Conservation (phyloP, 768 basidiomycete genomes). For the Podaxis rugospora region DNA sequence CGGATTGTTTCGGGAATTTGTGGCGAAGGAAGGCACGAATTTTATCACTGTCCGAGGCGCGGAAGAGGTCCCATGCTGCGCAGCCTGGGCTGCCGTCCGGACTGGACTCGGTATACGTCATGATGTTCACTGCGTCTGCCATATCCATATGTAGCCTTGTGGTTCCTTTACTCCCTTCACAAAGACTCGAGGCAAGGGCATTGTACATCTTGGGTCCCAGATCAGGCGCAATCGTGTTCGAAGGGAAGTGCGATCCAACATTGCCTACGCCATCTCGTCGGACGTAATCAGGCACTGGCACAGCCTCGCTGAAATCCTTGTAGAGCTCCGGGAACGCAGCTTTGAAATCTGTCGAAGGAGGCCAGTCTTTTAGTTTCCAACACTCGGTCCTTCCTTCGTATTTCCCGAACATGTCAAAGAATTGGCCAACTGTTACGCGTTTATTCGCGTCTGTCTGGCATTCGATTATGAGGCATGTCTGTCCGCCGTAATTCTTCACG, state of each 20-base stretch:
- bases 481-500: slow-evolving; percentile 56
- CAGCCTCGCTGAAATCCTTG: slow-evolving; percentile 76
- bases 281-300: slow-evolving; percentile 90
- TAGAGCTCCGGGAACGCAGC: slow-evolving; percentile 79
- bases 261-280: slow-evolving; percentile 86
- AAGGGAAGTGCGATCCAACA: slow-evolving; percentile 85
- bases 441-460: slow-evolving; percentile 71
- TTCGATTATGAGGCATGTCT: slow-evolving; percentile 71
- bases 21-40: slow-evolving; percentile 71
- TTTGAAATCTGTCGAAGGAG: slow-evolving; percentile 81
- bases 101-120: slow-evolving; percentile 65
- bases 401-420: slow-evolving; percentile 76
- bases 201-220: slow-evolving; percentile 95
- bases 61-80: slow-evolving; percentile 91
- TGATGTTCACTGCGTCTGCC: slow-evolving; percentile 90
- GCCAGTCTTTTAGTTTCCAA: slow-evolving; percentile 94
- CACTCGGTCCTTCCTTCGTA: slow-evolving; percentile 53
- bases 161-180: slow-evolving; percentile 70
- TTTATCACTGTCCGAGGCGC: slow-evolving; percentile 74
- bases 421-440: slow-evolving; percentile 64
- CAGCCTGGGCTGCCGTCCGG: slow-evolving; percentile 65
- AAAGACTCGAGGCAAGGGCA: slow-evolving; percentile 70
- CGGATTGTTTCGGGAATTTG: slow-evolving; percentile 25
- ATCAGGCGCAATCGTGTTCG: slow-evolving; percentile 74
- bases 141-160: slow-evolving; percentile 94